phyloP scores from a whole-genome alignment of 2,329 filamentous ascomycete genomes.

The Colletotrichum sp. region DNA sequence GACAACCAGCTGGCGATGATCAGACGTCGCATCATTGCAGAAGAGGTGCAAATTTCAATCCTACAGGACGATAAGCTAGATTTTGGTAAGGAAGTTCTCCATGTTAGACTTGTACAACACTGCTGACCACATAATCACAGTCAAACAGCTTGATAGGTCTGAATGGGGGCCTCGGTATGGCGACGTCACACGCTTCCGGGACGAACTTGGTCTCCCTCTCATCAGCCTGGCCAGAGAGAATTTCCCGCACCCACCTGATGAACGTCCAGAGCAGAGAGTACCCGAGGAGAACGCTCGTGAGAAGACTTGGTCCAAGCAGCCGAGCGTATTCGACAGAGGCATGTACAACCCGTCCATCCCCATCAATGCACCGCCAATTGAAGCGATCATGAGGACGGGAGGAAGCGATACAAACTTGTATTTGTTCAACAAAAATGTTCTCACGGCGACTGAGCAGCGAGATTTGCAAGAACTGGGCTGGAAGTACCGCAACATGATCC shows the following conservation, averaged over 20 bases:
- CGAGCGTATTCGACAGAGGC: conserved; percentile 30
- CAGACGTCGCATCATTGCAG: conserved; percentile 27
- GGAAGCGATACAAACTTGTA: conserved; percentile 27
- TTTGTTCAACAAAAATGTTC: conserved; percentile 41
- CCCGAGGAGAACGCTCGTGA: conserved; percentile 27
- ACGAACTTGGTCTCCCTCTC: neutral
- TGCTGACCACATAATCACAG: neutral
- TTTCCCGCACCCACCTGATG: neutral
- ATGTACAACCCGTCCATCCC: conserved; percentile 37
- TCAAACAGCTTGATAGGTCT: neutral
- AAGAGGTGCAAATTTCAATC: conserved; percentile 21
- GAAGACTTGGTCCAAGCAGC: conserved; percentile 30
- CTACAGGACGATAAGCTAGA: conserved; percentile 6
- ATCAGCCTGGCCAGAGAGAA: neutral
- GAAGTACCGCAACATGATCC: conserved; percentile 34
- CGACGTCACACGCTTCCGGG: neutral
- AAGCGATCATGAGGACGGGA: conserved; percentile 39
- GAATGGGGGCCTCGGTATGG: conserved; percentile 28
- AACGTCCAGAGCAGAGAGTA: neutral
- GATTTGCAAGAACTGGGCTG: conserved; percentile 39
- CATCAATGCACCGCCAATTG: conserved; percentile 36
- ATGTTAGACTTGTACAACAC: too few relatives aligned
- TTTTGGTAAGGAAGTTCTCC: neutral
- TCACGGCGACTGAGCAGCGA: conserved; percentile 46
- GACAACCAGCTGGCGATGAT: conserved; percentile 30